Evolutionary conservation across 352 stramenopile genomes (phyloP).

Genomic region (Phytophthora capsici): DNA sequence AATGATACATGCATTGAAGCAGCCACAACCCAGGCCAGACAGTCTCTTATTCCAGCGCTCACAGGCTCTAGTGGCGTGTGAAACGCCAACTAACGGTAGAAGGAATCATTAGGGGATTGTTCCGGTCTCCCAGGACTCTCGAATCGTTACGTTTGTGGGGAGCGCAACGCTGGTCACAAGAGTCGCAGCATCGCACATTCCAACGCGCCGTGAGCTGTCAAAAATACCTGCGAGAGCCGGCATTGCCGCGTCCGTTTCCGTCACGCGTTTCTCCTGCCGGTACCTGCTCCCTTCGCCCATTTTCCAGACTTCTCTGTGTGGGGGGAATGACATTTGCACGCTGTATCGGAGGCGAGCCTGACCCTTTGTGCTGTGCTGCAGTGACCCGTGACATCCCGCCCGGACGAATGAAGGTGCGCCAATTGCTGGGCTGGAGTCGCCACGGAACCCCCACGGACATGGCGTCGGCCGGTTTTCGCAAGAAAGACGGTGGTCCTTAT

Average conservation of each 20-base stretch:
- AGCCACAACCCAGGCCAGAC: background rate
- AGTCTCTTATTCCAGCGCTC: slow-evolving; percentile 18
- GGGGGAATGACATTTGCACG: slow-evolving; percentile 54
- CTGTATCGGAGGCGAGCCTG: slow-evolving; percentile 59
- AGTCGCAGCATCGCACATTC: slow-evolving; percentile 28
- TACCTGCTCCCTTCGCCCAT: slow-evolving; percentile 10
- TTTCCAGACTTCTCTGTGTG: slow-evolving; percentile 20
- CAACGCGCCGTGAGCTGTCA: slow-evolving; percentile 8
- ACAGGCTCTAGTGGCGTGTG: slow-evolving; percentile 26
- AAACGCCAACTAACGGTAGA: slow-evolving; percentile 40
- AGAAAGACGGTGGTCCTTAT: slow-evolving; percentile 2
- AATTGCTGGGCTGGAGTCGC: slow-evolving; percentile 48
- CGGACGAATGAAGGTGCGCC: slow-evolving; percentile 50
- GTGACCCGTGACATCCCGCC: slow-evolving; percentile 39
- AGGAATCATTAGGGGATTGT: slow-evolving; percentile 21
- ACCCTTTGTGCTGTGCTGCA: slow-evolving; percentile 51
- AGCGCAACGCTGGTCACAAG: slow-evolving; percentile 16
- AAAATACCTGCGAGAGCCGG: slow-evolving; percentile 15
- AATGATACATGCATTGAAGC: slow-evolving; percentile 3
- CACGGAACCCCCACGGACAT: slow-evolving; percentile 17
- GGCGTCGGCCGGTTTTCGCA: slow-evolving; percentile 14
- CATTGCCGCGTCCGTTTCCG: slow-evolving; percentile 39
- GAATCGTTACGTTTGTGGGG: slow-evolving; percentile 9
- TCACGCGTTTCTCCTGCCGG: slow-evolving; percentile 32
- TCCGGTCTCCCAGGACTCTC: background rate